phyloP scores from a whole-genome alignment of 2,329 filamentous ascomycete species.

The Hymenoscyphus albidus region DNA sequence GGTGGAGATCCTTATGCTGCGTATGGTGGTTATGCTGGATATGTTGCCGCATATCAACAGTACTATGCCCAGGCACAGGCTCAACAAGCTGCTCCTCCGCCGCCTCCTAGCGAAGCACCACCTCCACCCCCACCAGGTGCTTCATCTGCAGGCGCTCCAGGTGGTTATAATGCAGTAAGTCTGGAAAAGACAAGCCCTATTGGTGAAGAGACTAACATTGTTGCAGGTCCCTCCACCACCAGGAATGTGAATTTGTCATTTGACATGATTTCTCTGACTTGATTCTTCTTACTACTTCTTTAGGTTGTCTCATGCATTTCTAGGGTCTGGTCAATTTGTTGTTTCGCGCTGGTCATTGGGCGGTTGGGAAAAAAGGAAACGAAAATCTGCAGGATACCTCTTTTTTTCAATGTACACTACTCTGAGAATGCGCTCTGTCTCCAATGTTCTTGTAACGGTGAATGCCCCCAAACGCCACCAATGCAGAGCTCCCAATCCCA shows the following conservation, averaged over 20 bases:
- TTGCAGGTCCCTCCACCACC: constrained; percentile 48
- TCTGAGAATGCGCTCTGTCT: background rate
- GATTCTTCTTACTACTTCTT: constrained; percentile 7
- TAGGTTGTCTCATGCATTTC: constrained; percentile 6
- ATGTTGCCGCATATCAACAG: constrained; percentile 70
- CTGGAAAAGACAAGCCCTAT: background rate
- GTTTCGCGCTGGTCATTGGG: background rate
- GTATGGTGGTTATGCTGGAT: constrained; percentile 82
- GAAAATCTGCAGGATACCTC: constrained; percentile 24
- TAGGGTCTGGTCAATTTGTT: constrained; percentile 1
- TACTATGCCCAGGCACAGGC: constrained; percentile 57
- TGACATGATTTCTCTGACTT: constrained; percentile 5
- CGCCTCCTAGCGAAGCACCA: constrained; percentile 44
- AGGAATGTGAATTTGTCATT: constrained; percentile 38
- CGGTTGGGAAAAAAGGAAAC: constrained; percentile 13
- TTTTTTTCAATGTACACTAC: constrained; percentile 21
- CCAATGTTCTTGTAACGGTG: background rate
- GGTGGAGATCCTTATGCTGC: constrained; percentile 77
- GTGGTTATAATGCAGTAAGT: constrained; percentile 57
- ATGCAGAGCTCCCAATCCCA: constrained; percentile 9
- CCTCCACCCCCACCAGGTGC: constrained; percentile 55
- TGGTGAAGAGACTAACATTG: background rate
- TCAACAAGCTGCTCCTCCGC: constrained; percentile 40
- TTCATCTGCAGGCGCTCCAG: constrained; percentile 48
- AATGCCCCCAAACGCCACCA: background rate